phyloP scores from a whole-genome alignment of 1,284 basidiomycete species.

The Apiotrichum domesticum region DNA sequence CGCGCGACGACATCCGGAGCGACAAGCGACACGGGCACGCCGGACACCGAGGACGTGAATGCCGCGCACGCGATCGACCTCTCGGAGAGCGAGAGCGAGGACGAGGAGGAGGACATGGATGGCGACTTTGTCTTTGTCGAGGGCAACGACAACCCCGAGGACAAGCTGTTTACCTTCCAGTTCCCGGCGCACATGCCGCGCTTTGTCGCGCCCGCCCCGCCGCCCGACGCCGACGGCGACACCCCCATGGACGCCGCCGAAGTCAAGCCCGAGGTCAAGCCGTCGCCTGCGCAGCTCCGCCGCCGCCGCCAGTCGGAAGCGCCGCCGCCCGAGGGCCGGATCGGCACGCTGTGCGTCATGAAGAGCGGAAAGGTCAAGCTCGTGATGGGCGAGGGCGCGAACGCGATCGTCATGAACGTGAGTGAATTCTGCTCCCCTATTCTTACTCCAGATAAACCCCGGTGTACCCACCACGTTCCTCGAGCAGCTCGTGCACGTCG shows the following conservation, averaged over 20 bases:
- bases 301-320: conserved; percentile 29
- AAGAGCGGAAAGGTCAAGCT: conserved; percentile 81
- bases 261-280: conserved; percentile 27
- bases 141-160: conserved; percentile 52
- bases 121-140: conserved; percentile 62
- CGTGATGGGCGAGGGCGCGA: conserved; percentile 69
- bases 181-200: conserved; percentile 83
- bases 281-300: conserved; percentile 22
- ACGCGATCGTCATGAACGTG: conserved; percentile 76
- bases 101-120: conserved; percentile 75
- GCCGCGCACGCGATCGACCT: conserved; percentile 68
- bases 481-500: conserved; percentile 75
- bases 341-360: conserved; percentile 76
- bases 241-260: conserved; percentile 4
- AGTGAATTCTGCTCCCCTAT: conserved; percentile 26
- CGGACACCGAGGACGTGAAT: conserved; percentile 50
- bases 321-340: conserved; percentile 62
- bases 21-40: neutral
- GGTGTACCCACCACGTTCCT: conserved; percentile 83
- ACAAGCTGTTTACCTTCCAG: conserved; percentile 80
- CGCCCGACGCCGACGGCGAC: conserved; percentile 26
- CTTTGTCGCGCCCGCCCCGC: conserved; percentile 50
- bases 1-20: conserved; percentile 40
- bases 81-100: conserved; percentile 78
- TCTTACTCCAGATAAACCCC: conserved; percentile 59